A percentile compares a stretch with the other conserved stretches of the same genome.
phyloP scores from a whole-genome alignment of 1,284 basidiomycete genomes.

The Ustilago vetiveriae region DNA sequence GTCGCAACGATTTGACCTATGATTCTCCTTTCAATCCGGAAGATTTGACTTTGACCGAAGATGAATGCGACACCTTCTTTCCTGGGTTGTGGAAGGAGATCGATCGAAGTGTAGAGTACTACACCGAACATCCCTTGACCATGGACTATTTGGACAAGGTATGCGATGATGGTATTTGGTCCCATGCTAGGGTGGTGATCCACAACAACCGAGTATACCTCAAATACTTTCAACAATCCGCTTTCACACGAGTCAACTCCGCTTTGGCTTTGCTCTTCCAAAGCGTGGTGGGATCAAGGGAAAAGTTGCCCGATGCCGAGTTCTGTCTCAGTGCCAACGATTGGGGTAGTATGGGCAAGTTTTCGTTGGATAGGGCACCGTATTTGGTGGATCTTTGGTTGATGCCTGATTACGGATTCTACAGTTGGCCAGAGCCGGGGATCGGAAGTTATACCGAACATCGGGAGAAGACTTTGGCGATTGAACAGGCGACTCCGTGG shows the following conservation, averaged over 20 bases:
- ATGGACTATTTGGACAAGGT: conserved; percentile 55
- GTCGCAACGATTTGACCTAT: conserved; percentile 38
- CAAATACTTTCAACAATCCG: conserved; percentile 56
- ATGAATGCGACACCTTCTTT: conserved; percentile 63
- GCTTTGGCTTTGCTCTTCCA: conserved; percentile 55
- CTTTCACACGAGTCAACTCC: conserved; percentile 52
- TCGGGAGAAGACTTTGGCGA: conserved; percentile 35
- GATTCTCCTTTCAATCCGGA: conserved; percentile 60
- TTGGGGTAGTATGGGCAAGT: conserved; percentile 61
- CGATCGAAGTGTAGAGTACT: conserved; percentile 52
- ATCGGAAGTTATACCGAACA: conserved; percentile 59
- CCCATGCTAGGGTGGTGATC: conserved; percentile 59
- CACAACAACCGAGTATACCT: conserved; percentile 62
- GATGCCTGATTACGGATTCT: conserved; percentile 65
- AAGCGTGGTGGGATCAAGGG: conserved; percentile 46
- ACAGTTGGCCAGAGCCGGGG: conserved; percentile 61
- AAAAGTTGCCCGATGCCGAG: conserved; percentile 63
- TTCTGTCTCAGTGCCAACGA: conserved; percentile 61
- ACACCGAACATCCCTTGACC: conserved; percentile 35
- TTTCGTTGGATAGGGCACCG: conserved; percentile 53
- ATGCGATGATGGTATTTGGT: conserved; percentile 59
- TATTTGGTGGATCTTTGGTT: conserved; percentile 62
- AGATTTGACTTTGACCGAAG: conserved; percentile 58
- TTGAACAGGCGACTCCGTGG: conserved; percentile 54
- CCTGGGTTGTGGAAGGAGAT: conserved; percentile 60